Evolutionary conservation across 371 early-diverging fungal species (phyloP), one percentile per base, ranked within the genome.

Genomic region (Syncephalis fuscata): DNA sequence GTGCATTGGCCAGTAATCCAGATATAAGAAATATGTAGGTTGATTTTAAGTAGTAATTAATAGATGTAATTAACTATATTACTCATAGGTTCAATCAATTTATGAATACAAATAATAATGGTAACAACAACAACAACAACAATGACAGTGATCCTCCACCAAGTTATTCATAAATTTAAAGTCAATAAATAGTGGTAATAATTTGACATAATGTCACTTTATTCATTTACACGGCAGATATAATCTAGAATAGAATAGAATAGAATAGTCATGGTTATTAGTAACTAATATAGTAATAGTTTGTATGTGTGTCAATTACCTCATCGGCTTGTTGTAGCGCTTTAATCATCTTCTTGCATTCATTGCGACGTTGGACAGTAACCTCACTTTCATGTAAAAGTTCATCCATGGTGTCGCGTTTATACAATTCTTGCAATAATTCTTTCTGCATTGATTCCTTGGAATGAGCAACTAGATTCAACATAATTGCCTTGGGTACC

Each of bases 401-500:
- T 36, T 93, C 91, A 27, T 85, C 83, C 44, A 96, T 62, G 1
- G 84, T 84, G 44, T 93, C 90, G 20, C 75, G 68, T 68, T 92
- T 91, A 74, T 98, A 99, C 32, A 99, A 67, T 62, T 99, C 98
- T 45, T 85, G 68, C 20, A 99, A 73, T 19, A 99, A 71, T 61
- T 91, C 92, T 25, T 91, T 74, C 65, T 99, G 99, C 45, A 99
- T 16, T 26, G 85, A 83, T 39, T 92, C 88, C 67, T 90, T 92
- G 26, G 94, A 72, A 52, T 75, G 75, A 45, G 66, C 71, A 1
- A 99, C 98, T 27, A 99, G 72, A 64, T 97, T 95, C 24, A 88
- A 73, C 95, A 98, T 97, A 53, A 98, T 88, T 5, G 99, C 92
- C 61, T 99, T 99, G 42, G 99, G 99, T 0, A 99, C 90, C 70